A percentile compares a stretch with the other conserved stretches of the same genome.
These are phyloP conservation scores for Debaryomyces nepalensis DNA, from an alignment of 1,139 yeast genomes.

Conservation along the genomic window DNA sequence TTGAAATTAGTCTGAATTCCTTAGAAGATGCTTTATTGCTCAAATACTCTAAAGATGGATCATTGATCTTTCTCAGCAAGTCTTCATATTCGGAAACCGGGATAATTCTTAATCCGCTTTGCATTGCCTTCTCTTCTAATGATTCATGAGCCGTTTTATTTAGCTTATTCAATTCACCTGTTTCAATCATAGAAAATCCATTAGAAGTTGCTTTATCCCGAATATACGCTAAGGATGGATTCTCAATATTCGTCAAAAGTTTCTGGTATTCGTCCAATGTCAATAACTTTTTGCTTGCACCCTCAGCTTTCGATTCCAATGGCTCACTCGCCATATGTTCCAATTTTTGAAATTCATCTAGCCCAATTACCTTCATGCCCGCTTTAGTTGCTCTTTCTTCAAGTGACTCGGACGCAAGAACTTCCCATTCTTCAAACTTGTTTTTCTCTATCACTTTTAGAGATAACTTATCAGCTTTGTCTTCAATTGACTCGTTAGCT, in stretches of 20 bases:
- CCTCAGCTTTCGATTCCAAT: conserved; percentile 20
- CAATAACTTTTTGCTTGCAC: conserved; percentile 21
- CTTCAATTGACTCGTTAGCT: conserved; percentile 22
- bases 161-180: conserved; percentile 22
- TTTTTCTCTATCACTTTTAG: conserved; percentile 22
- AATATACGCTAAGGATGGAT: conserved; percentile 41
- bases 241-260: conserved; percentile 19
- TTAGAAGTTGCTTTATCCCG: conserved; percentile 20
- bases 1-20: conserved; percentile 17
- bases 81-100: conserved; percentile 18
- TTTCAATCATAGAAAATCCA: conserved; percentile 17
- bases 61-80: conserved; percentile 18
- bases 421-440: conserved; percentile 21
- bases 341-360: conserved; percentile 14
- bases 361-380: conserved; percentile 19
- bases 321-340: conserved; percentile 8
- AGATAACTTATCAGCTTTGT: conserved; percentile 22
- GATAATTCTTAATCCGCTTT: conserved; percentile 18
- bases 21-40: conserved; percentile 7
- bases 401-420: conserved; percentile 15
- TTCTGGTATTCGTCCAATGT: conserved; percentile 15
- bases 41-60: conserved; percentile 39
- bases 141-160: conserved; percentile 14
- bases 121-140: conserved; percentile 22
- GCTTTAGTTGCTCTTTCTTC: conserved; percentile 22